Base-by-base conservation (phyloP, 495 filamentous ascomycete species). In the Daldinia vernicosa region DNA sequence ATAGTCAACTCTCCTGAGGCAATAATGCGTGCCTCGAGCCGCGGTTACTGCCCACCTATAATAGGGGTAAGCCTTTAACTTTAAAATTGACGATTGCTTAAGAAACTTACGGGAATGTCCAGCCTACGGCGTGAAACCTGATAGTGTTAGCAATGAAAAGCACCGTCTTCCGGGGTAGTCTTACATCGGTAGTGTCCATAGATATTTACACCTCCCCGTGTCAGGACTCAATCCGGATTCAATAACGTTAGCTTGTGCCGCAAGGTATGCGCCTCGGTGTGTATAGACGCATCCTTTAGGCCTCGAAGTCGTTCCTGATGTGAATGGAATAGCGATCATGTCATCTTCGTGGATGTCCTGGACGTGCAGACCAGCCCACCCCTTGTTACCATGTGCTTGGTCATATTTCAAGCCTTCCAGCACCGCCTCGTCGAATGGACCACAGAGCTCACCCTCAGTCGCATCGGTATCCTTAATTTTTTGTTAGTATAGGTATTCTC, bases 201-300 rank as follows among this genome's bases (percentile, higher is more conserved):
- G 83, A 82, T 96, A 98, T 66, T 88, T 87, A 78, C 90, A 92
- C 58, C 92, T 80, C 15, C 89, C 90, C 0, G 76, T 78, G 58
- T 88, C 81, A 43, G 82, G 85, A 77, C 95, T 97, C 40, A 99
- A 82, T 0, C 92, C 91, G 9, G 91, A 93, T 79, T 99, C 95
- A 50, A 98, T 87, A 5, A 98, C 80, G 78, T 98, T 98, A 2
- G 80, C 95, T 60, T 98, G 67, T 0, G 93, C 84, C 0, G 92
- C 95, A 8, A 99, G 83, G 77, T 99, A 99, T 14, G 86, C 87
- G 15, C 94, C 91, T 40, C 95, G 87, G 79, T 98, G 91, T 4
- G 93, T 98, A 75, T 90, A 98, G 59, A 97, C 90, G 2, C 98
- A 95, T 28, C 96, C 95, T 78, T 99, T 99, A 1, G 95, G 95